Base-by-base conservation (phyloP, 345 rosid species). In the Sonneratia alba region DNA sequence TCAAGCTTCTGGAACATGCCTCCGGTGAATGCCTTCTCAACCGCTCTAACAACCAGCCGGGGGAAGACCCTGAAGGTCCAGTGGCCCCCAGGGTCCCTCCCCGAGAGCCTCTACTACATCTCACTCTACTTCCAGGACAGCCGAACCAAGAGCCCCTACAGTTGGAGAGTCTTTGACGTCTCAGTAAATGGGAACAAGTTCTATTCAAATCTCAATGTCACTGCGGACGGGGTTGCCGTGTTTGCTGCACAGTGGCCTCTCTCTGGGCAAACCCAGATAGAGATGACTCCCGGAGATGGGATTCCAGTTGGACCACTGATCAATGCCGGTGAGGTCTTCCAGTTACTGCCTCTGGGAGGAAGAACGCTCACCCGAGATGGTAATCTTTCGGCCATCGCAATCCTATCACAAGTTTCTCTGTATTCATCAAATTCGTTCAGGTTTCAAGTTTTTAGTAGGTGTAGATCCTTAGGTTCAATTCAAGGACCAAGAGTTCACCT, bases 111-210 rank as follows among this genome's bases (percentile, higher is more conserved):
- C 70, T 95, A 87, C 87, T 83, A 90, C 73, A 71, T 95, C 74
- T 82, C 97, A 43, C 80, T 94, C 53, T 94, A 94, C 74, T 90
- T 94, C 79, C 95, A 92, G 80, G 97, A 94, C 72, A 77, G 80
- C 69, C 72, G 93, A 3, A 37, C 79, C 18, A 87, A 87, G 18
- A 74, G 91, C 73, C 85, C 85, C 3, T 69, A 57, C 74, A 83
- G 91, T 74, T 89, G 97, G 98, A 88, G 97, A 75, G 85, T 83
- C 68, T 94, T 94, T 74, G 84, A 78, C 74, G 86, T 89, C 70
- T 76, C 81, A 19, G 36, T 94, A 47, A 94, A 94, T 75, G 98
- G 91, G 70, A 72, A 80, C 65, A 71, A 66, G 49, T 91, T 91
- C 75, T 83, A 74, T 71, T 79, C 76, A 18, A 75, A 81, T 32